Base-by-base conservation (phyloP, 768 basidiomycete species). In the Lactarius tabidus region DNA sequence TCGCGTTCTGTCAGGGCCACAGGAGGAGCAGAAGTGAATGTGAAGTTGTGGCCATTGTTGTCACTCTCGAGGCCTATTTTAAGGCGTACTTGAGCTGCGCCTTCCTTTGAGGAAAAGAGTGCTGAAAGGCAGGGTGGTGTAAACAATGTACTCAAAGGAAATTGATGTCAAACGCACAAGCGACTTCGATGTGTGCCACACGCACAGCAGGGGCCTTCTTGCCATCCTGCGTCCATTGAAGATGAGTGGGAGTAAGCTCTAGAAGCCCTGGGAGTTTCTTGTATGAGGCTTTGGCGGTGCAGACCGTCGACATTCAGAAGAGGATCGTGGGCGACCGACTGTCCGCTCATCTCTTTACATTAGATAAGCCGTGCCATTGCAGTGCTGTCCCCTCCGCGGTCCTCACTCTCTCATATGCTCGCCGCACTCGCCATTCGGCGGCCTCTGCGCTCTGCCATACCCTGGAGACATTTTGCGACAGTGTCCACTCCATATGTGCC, bases 41-140 rank as follows among this genome's bases (percentile, higher is more conserved):
- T 89, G 75, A 95, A 95, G 71, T 87, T 90, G 78, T 91, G 89
- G 9, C 88, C 90, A 15, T 80, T 81, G 62, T 90, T 89, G 73
- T 91, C 85, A 56, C 79, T 81, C 59, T 84, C 75, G 36, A 93
- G 79, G 1, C 84, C 86, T 38, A 95, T 77, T 72, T 93, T 93
- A 56, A 94, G 79, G 56, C 86, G 82, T 70, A 91, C 89, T 73
- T 93, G 90, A 0, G 89, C 77, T 6, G 90, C 87, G 60, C 88
- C 89, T 71, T 89, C 88, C 71, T 94, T 94, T 73, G 90, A 92
- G 71, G 89, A 92, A 72, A 93, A 93, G 39, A 95, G 80, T 20
- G 90, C 91, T 91, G 35, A 20, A 48, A 29, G 61, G 35, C 10
- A 20, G 10, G 39, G 29, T 14, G 58, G 28, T n/a, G 45, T 55